These are phyloP conservation scores for Suillus americanus DNA, from an alignment of 768 basidiomycete species.

Conservation along the genomic window DNA sequence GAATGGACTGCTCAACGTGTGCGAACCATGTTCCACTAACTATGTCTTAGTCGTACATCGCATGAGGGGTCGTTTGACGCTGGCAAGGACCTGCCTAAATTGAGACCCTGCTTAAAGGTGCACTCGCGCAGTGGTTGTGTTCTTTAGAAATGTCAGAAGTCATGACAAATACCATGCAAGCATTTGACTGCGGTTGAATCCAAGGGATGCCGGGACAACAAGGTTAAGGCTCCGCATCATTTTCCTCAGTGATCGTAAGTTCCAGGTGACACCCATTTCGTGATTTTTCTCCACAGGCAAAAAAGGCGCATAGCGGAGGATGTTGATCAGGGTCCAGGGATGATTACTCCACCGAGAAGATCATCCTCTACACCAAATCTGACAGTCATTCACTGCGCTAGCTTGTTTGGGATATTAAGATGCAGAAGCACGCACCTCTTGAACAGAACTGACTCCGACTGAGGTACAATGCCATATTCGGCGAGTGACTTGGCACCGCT, in stretches of 20 bases:
- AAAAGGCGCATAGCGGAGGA: background rate
- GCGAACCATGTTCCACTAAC: background rate
- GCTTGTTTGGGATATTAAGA: background rate
- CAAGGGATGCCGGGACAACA: background rate
- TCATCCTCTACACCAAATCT: background rate
- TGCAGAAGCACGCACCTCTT: background rate
- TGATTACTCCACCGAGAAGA: background rate
- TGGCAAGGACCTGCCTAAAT: background rate
- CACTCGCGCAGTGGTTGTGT: background rate
- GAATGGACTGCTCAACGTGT: background rate
- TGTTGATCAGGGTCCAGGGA: background rate
- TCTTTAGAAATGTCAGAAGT: background rate
- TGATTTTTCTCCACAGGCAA: constrained; percentile 4
- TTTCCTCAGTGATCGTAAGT: background rate
- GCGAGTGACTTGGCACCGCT: background rate
- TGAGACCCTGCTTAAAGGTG: background rate
- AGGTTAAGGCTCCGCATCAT: background rate
- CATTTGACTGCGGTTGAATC: background rate
- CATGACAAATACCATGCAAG: background rate
- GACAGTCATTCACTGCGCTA: background rate
- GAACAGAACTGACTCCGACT: background rate
- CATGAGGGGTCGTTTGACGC: background rate
- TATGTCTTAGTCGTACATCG: background rate
- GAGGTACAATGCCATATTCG: background rate
- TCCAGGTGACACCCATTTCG: background rate